These are phyloP conservation scores for Silene latifolia DNA, from an alignment of 148 eudicot genomes.

Conservation along the genomic window DNA sequence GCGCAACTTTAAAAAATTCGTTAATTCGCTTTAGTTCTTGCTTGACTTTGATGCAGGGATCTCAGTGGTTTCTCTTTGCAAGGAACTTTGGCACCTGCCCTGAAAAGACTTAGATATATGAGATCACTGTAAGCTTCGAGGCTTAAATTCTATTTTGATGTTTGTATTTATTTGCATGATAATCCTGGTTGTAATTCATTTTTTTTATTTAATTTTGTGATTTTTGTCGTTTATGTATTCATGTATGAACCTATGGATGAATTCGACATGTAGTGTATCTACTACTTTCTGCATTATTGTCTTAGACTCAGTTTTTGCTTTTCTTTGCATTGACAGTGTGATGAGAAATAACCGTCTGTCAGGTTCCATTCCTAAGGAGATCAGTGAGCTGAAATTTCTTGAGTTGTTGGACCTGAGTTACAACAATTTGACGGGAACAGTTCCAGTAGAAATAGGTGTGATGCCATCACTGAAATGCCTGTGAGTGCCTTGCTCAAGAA, in stretches of 20 bases:
- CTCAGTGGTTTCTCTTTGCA: constrained; percentile 41
- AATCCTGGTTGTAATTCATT: neutral
- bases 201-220: too few species aligned
- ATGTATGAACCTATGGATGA: neutral
- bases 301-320: constrained; percentile 20
- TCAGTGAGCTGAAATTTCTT: constrained; percentile 41
- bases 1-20: neutral
- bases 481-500: constrained; percentile 30
- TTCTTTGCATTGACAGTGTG: constrained; percentile 35
- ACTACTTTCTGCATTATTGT: neutral
- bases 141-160: neutral
- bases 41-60: constrained; percentile 27
- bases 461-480: constrained; percentile 46
- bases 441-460: constrained; percentile 40
- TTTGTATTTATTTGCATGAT: neutral
- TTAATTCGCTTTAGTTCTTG: neutral
- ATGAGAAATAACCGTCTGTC: constrained; percentile 42
- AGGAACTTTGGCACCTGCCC: constrained; percentile 37
- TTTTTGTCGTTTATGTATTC: neutral
- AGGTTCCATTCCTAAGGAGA: constrained; percentile 46
- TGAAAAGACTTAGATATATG: constrained; percentile 43
- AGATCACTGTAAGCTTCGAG: constrained; percentile 34
- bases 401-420: constrained; percentile 42
- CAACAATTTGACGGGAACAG: constrained; percentile 38
- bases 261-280: too few species aligned